phyloP scores from a whole-genome alignment of 768 basidiomycete species.

The Tulasnella sp. region DNA sequence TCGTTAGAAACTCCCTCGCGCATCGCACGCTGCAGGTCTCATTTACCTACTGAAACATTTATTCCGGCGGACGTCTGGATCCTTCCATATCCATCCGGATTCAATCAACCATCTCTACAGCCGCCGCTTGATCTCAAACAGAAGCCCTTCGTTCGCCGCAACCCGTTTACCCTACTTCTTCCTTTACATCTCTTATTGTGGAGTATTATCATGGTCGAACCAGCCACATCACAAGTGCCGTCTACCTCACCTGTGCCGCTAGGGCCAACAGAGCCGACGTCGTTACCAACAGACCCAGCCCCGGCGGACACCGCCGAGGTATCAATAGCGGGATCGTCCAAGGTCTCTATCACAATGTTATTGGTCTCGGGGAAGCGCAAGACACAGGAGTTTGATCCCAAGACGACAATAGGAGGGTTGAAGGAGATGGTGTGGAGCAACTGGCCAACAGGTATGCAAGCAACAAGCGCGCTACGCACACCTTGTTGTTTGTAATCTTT shows the following conservation, averaged over 20 bases:
- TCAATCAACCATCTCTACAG: background rate
- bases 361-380: conserved; percentile 18
- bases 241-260: background rate
- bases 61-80: too few species aligned
- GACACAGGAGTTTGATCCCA: conserved; percentile 18
- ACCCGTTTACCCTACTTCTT: background rate
- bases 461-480: too few species aligned
- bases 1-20: too few species aligned
- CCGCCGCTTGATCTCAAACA: background rate
- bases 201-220: background rate
- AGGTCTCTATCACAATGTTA: conserved; percentile 18
- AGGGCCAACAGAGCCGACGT: background rate
- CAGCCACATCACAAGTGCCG: background rate
- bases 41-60: too few species aligned
- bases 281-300: background rate
- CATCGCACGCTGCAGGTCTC: too few species aligned
- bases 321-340: background rate
- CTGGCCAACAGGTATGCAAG: conserved; percentile 19
- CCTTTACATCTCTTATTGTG: background rate
- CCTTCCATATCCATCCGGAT: background rate
- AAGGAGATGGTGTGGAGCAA: conserved; percentile 20
- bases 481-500: too few species aligned
- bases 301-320: background rate
- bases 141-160: background rate
- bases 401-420: conserved; percentile 17